These are phyloP conservation scores for Lophiostoma macrostomum DNA, from an alignment of 495 filamentous ascomycete genomes.

Conservation along the genomic window DNA sequence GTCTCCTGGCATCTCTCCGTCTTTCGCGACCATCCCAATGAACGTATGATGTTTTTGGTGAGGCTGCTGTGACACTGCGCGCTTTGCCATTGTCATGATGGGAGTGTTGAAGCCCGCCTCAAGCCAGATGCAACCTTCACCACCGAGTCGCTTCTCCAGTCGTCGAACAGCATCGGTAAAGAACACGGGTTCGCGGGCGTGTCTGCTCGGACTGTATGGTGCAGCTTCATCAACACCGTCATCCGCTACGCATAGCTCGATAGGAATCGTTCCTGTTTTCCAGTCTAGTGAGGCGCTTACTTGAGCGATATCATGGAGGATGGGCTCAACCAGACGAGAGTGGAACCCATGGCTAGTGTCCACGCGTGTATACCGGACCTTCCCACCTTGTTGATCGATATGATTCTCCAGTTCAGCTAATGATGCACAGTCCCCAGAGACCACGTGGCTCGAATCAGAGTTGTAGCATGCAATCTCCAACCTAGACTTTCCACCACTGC, in stretches of 20 bases:
- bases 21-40: no score
- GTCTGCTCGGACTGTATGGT: background rate
- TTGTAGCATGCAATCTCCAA: constrained; percentile 14
- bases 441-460: background rate
- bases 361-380: background rate
- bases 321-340: constrained; percentile 9
- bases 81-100: background rate
- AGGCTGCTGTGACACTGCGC: background rate
- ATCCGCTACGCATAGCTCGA: background rate
- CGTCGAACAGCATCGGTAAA: background rate
- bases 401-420: background rate
- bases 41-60: background rate
- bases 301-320: background rate
- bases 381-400: background rate
- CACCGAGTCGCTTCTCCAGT: background rate
- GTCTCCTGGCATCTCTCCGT: no score
- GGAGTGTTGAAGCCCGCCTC: background rate
- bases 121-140: background rate
- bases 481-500: no score
- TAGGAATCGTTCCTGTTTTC: background rate
- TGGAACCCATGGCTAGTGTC: constrained; percentile 13
- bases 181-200: background rate
- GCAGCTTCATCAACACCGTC: no score
- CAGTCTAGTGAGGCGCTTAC: background rate
- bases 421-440: background rate